Evolutionary conservation across 805 yeast genomes (phyloP).

Genomic region (Sugiyamaella marilandica): DNA sequence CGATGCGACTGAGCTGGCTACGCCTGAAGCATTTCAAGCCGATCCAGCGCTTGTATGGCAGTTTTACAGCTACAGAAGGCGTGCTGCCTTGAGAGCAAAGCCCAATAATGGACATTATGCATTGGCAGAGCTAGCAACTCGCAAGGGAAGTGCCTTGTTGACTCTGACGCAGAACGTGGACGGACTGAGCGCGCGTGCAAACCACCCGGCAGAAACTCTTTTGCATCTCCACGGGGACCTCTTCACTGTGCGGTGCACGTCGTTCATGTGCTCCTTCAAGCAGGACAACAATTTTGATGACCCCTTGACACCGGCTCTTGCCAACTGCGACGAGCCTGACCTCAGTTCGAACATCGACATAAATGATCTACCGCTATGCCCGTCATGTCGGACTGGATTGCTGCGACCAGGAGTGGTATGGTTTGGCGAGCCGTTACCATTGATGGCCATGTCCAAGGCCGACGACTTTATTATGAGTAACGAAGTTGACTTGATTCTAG

Average conservation of each 20-base stretch:
- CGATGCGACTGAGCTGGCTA: constrained; percentile 78
- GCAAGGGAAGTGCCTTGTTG: constrained; percentile 40
- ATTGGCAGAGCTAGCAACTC: constrained; percentile 54
- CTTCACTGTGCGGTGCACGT: constrained; percentile 69
- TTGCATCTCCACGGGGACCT: constrained; percentile 77
- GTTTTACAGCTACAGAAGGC: constrained; percentile 68
- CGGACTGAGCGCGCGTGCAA: constrained; percentile 63
- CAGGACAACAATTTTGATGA: constrained; percentile 48
- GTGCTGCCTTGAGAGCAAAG: constrained; percentile 54
- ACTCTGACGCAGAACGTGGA: constrained; percentile 84
- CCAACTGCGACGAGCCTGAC: constrained; percentile 22
- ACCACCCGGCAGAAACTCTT: constrained; percentile 49
- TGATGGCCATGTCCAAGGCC: constrained; percentile 55
- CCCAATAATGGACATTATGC: constrained; percentile 77
- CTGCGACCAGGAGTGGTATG: constrained; percentile 89
- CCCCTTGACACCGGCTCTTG: constrained; percentile 56
- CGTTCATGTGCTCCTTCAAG: constrained; percentile 59
- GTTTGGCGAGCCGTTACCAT: constrained; percentile 87
- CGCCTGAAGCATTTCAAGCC: constrained; percentile 81
- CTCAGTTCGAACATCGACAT: constrained; percentile 40
- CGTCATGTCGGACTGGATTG: constrained; percentile 59
- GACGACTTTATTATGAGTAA: constrained; percentile 61
- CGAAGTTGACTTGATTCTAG: constrained; percentile 67
- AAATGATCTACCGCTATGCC: constrained; percentile 67
- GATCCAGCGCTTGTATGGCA: constrained; percentile 92